A percentile compares a stretch with the other conserved stretches of the same genome.
Evolutionary conservation across 108 stramenopile genomes (phyloP).

Genomic region (Cyclotella atomus): DNA sequence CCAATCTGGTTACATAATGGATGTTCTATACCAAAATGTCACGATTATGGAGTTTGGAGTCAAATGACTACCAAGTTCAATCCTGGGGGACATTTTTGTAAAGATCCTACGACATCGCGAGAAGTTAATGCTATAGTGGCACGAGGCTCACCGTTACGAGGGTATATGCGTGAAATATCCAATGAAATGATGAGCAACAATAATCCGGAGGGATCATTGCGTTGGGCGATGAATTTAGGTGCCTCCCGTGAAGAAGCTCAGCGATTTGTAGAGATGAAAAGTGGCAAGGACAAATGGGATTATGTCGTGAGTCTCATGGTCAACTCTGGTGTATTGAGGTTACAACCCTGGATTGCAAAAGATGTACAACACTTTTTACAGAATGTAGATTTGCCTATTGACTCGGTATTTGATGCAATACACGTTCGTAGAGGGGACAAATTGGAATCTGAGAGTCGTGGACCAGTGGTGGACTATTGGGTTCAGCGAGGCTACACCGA

Average conservation of each 20-base stretch:
- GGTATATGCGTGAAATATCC: constrained; percentile 2
- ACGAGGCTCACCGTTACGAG: constrained; percentile 3
- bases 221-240: constrained; percentile 7
- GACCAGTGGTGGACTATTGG: constrained; percentile 42
- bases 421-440: constrained; percentile 60
- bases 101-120: constrained; percentile 13
- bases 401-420: constrained; percentile 6
- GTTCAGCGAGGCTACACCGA: constrained; percentile 13
- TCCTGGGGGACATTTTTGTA: not conserved
- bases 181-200: not conserved
- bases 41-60: constrained; percentile 25
- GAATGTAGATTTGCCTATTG: not conserved
- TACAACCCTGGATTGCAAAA: constrained; percentile 6
- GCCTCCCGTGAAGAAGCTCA: constrained; percentile 1
- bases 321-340: constrained; percentile 5
- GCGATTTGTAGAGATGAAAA: not conserved
- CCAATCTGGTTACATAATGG: constrained; percentile 33
- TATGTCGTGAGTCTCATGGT: constrained; percentile 2
- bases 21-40: constrained; percentile 24
- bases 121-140: constrained; percentile 13
- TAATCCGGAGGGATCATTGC: not conserved
- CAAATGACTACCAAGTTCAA: not conserved
- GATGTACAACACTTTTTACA: constrained; percentile 1
- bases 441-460: constrained; percentile 22
- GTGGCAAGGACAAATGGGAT: constrained; percentile 2